These are phyloP conservation scores for Arctium minus DNA, from an alignment of 129 eudicot species.

Conservation along the genomic window DNA sequence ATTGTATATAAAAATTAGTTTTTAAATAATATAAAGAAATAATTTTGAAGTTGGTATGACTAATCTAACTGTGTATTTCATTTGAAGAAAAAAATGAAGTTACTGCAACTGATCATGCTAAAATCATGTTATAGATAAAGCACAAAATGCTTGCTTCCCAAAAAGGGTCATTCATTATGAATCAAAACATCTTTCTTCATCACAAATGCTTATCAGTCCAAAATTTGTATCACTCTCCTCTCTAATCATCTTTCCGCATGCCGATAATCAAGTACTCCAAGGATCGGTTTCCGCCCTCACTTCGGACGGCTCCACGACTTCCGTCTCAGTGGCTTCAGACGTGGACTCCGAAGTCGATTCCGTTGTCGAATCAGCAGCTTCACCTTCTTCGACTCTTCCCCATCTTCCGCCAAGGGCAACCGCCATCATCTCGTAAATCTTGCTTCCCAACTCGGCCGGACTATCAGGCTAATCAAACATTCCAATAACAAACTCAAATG, in stretches of 20 bases:
- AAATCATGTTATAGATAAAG: too few species aligned
- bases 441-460: conserved; percentile 92
- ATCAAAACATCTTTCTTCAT: not conserved
- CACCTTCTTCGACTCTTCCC: conserved; percentile 75
- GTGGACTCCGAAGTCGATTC: conserved; percentile 33
- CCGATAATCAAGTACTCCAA: conserved; percentile 66
- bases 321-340: conserved; percentile 34
- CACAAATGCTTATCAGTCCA: conserved; percentile 2
- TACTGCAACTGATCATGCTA: not conserved
- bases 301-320: conserved; percentile 94
- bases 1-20: too few species aligned
- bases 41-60: too few species aligned
- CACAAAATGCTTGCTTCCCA: not conserved
- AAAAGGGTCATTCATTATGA: not conserved
- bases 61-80: not conserved
- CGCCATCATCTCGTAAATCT: conserved; percentile 98
- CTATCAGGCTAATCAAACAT: conserved; percentile 75
- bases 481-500: not conserved
- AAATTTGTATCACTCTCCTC: not conserved
- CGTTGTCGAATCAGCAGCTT: conserved; percentile 28
- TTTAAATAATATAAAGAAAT: too few species aligned
- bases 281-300: conserved; percentile 85
- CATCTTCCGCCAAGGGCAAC: conserved; percentile 95
- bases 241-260: not conserved
- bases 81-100: not conserved